A percentile compares a stretch with the other conserved stretches of the same genome.
phyloP scores from a whole-genome alignment of 306 rosid genomes.

The Urtica urens region DNA sequence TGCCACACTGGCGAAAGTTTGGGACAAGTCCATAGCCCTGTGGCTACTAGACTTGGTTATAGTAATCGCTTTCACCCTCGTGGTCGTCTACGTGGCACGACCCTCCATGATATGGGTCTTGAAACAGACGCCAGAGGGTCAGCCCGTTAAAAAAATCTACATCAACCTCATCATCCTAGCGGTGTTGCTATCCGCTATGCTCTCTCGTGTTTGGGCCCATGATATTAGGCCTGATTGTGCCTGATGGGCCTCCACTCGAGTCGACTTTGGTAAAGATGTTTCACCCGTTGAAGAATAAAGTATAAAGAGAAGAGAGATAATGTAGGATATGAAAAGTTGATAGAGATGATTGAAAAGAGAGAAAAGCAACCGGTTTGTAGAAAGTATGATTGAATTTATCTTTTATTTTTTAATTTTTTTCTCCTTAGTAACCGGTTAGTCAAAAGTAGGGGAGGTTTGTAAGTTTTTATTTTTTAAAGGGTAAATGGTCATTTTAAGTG shows the following conservation, averaged over 20 bases:
- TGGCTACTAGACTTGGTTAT: background rate
- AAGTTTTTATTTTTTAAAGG: too few species aligned
- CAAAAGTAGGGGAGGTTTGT: too few species aligned
- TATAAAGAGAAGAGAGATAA: too few species aligned
- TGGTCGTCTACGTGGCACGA: constrained; percentile 23
- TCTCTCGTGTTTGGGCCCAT: constrained; percentile 37
- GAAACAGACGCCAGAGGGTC: constrained; percentile 51
- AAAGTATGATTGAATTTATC: too few species aligned
- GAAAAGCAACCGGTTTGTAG: too few species aligned
- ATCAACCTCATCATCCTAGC: constrained; percentile 23
- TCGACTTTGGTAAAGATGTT: constrained; percentile 39
- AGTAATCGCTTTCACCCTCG: background rate
- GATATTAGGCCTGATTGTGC: constrained; percentile 48
- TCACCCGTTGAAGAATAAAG: constrained; percentile 38
- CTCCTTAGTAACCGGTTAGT: too few species aligned
- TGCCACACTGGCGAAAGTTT: background rate
- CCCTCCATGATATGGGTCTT: constrained; percentile 52
- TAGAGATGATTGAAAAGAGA: too few species aligned
- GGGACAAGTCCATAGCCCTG: background rate
- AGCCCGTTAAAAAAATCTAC: constrained; percentile 33
- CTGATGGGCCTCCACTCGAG: constrained; percentile 68
- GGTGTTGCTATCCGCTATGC: constrained; percentile 17
- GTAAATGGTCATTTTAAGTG: too few species aligned
- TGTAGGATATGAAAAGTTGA: too few species aligned
- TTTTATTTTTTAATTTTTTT: too few species aligned